Percentiles rank a stretch among this genome's conserved stretches.
Conservation (phyloP, 164 flowering plant species). For the Macadamia tetraphylla region DNA sequence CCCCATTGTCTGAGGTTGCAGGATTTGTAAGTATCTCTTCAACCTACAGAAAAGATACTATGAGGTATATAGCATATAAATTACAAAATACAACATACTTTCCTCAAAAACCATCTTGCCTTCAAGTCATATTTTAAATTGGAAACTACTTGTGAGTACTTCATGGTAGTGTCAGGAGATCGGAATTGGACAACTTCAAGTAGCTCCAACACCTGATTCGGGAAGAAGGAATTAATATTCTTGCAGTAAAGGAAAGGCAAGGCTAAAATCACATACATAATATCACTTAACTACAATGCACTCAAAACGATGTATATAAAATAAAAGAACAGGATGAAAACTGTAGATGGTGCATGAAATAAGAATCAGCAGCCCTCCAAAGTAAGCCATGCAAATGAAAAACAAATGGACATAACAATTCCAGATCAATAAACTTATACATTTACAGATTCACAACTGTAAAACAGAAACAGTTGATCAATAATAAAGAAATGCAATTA, state of each 20-base stretch:
- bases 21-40: slow-evolving; percentile 74
- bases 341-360: neutral
- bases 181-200: slow-evolving; percentile 84
- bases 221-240: neutral
- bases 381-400: neutral
- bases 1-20: slow-evolving; percentile 60
- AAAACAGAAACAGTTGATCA: too few relatives aligned
- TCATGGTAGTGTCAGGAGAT: slow-evolving; percentile 68
- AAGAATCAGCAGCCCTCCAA: neutral
- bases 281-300: neutral
- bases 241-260: neutral
- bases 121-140: slow-evolving; percentile 45
- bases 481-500: too few relatives aligned
- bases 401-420: neutral
- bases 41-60: slow-evolving; percentile 33
- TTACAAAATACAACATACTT: neutral
- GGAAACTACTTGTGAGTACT: slow-evolving; percentile 54
- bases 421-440: too few relatives aligned
- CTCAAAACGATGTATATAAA: neutral
- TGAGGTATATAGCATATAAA: slow-evolving; percentile 2
- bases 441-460: too few relatives aligned
- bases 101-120: slow-evolving; percentile 33
- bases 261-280: neutral
- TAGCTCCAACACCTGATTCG: slow-evolving; percentile 67
- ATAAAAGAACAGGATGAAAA: neutral